Percentiles rank a stretch among this genome's conserved stretches.
Conservation (phyloP, 352 stramenopile genomes). For the Phytophthora megakarya region DNA sequence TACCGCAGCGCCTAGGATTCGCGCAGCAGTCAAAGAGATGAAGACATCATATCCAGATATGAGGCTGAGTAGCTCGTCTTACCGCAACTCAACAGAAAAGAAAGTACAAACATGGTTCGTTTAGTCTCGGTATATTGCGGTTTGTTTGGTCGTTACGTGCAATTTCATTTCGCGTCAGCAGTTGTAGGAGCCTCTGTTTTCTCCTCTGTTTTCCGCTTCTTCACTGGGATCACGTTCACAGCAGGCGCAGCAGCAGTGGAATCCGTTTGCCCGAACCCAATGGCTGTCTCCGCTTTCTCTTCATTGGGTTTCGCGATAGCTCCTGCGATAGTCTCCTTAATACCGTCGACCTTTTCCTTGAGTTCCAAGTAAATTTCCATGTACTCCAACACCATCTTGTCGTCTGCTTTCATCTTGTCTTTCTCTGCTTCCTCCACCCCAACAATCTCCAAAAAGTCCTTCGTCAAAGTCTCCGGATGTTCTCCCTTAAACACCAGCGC, state of each 20-base stretch:
- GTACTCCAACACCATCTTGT: slow-evolving; percentile 72
- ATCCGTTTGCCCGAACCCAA: slow-evolving; percentile 61
- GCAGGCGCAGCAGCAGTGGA: slow-evolving; percentile 22
- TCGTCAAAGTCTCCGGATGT: slow-evolving; percentile 54
- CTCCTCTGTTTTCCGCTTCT: slow-evolving; percentile 59
- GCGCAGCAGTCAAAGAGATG: slow-evolving; percentile 2
- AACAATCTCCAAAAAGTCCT: slow-evolving; percentile 64
- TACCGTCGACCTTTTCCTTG: slow-evolving; percentile 85
- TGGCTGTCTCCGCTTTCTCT: slow-evolving; percentile 58
- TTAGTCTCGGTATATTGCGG: slow-evolving; percentile 19
- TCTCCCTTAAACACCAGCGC: slow-evolving; percentile 55
- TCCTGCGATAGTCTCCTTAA: slow-evolving; percentile 60
- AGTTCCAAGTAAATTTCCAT: slow-evolving; percentile 87
- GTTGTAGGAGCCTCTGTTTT: neutral
- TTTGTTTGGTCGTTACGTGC: neutral
- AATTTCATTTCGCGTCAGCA: slow-evolving; percentile 28
- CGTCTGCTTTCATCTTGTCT: slow-evolving; percentile 31
- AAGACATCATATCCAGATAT: slow-evolving; percentile 13
- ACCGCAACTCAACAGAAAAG: slow-evolving; percentile 8
- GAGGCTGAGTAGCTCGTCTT: neutral
- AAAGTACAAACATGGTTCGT: slow-evolving; percentile 32
- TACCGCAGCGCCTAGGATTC: slow-evolving; percentile 56
- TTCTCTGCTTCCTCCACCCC: slow-evolving; percentile 36
- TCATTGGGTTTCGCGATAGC: slow-evolving; percentile 27
- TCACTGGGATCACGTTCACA: slow-evolving; percentile 78